Conservation (phyloP, 768 basidiomycete species). For the Mycena metata region DNA sequence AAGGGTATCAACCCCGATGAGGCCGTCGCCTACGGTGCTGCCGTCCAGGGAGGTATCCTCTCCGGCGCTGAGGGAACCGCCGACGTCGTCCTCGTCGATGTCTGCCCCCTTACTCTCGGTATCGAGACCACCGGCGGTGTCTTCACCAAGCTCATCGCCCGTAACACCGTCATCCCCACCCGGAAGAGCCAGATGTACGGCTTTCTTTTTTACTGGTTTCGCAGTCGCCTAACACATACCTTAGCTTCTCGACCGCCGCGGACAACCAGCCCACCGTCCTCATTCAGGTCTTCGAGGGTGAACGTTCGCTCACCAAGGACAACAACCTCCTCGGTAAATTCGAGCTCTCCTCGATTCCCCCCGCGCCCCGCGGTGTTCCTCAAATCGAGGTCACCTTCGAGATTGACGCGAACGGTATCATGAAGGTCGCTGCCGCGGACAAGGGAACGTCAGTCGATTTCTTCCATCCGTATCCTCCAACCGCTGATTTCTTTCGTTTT, state of each 20-base stretch:
- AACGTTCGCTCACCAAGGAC: constrained; percentile 97
- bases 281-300: constrained; percentile 98
- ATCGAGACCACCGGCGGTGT: constrained; percentile 99
- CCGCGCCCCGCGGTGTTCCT: constrained; percentile 95
- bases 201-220: neutral
- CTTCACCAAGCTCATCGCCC: constrained; percentile 96
- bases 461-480: neutral
- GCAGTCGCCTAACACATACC: constrained; percentile 33
- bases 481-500: constrained; percentile 8
- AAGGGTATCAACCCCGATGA: constrained; percentile 99
- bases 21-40: constrained; percentile 98
- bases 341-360: constrained; percentile 92
- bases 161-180: constrained; percentile 98
- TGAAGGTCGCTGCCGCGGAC: constrained; percentile 93
- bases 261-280: constrained; percentile 96
- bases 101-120: constrained; percentile 96
- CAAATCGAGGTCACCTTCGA: constrained; percentile 98
- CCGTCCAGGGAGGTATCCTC: constrained; percentile 98
- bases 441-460: constrained; percentile 84
- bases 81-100: constrained; percentile 95
- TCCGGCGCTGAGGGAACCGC: constrained; percentile 92
- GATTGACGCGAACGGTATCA: constrained; percentile 95
- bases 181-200: constrained; percentile 94
- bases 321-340: constrained; percentile 99
- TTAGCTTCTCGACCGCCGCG: constrained; percentile 83